Evolutionary conservation across 2,329 filamentous ascomycete genomes (phyloP).

Genomic region (Geosmithia flava): DNA sequence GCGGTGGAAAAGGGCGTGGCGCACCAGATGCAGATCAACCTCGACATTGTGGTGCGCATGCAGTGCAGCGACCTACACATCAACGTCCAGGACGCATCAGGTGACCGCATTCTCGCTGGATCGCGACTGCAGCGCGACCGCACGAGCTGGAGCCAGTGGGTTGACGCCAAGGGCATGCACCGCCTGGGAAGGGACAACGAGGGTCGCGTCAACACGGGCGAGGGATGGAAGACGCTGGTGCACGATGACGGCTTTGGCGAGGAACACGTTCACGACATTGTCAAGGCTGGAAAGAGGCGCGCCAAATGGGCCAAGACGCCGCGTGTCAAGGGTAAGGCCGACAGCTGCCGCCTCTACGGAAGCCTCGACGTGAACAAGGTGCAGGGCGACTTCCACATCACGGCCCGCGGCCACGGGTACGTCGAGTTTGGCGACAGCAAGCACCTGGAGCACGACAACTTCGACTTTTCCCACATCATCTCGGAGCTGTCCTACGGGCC

Average conservation of each 20-base stretch:
- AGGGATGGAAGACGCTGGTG: conserved; percentile 35
- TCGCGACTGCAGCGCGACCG: conserved; percentile 60
- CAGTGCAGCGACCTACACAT: conserved; percentile 77
- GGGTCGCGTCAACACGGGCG: conserved; percentile 41
- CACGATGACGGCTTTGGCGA: conserved; percentile 55
- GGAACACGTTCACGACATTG: conserved; percentile 84
- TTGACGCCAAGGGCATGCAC: conserved; percentile 54
- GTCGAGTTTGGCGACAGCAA: conserved; percentile 51
- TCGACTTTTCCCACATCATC: conserved; percentile 97
- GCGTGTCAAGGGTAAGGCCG: conserved; percentile 41
- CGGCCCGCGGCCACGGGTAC: conserved; percentile 91
- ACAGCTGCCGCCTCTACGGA: conserved; percentile 83
- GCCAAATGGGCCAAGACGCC: conserved; percentile 69
- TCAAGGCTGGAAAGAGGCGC: conserved; percentile 53
- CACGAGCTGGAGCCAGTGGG: conserved; percentile 77
- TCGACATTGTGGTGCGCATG: conserved; percentile 90
- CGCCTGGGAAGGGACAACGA: conserved; percentile 42
- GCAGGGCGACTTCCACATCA: conserved; percentile 96
- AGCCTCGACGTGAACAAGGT: conserved; percentile 91
- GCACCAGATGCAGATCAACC: conserved; percentile 82
- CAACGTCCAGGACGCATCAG: conserved; percentile 92
- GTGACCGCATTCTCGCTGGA: conserved; percentile 80
- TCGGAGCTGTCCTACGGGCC: conserved; percentile 92
- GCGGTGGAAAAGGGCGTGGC: conserved; percentile 86
- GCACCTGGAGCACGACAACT: conserved; percentile 71